Base-by-base conservation (phyloP, 768 basidiomycete species). In the Podaxis sp. region DNA sequence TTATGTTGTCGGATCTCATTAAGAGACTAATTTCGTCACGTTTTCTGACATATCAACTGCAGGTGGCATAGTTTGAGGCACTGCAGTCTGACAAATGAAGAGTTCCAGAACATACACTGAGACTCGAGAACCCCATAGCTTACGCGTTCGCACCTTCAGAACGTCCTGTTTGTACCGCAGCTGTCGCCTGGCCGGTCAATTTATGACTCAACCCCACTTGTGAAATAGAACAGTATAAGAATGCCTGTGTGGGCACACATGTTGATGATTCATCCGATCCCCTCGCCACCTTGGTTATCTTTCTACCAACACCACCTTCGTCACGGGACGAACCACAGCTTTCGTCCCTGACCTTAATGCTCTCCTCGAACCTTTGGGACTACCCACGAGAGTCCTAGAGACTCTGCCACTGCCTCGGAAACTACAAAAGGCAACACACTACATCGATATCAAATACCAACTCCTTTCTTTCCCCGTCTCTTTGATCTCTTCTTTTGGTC, bases 241-340 rank as follows among this genome's bases (percentile, higher is more conserved):
- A 44, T 19, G 42, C n/a, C 42, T n/a, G 8, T 44, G 19, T 44
- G 42, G 19, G 2, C n/a, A 7, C 42, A 55, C 38, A 26, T 12
- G 11, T 44, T 30, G 46, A 59, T 63, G 46, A 63, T 57, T 56
- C 55, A 58, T 39, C 46, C 56, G 48, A 15, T 49, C 5, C 22
- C 22, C 26, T 28, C 59, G 51, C 59, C 26, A 36, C 17, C 48
- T 24, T 19, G 57, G 4, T 48, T 33, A 9, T 53, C 12, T 39
- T 36, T 5, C 12, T 5, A 36, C 59, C 51, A 53, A 22, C 19
- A 30, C 30, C 24, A 49, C 48, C 6, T 42, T 9, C 39, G 24
- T 36, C 42, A 52, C 26, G 11, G n/a, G 52, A 22, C 8, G 26
- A 7, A 36, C 61, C 42, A 48, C 52, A 54, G 44, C 52, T 40